Percentiles rank a stretch among this genome's conserved stretches.
These are phyloP conservation scores for Trichoderma virens DNA, from an alignment of 495 filamentous ascomycete genomes.

Conservation along the genomic window DNA sequence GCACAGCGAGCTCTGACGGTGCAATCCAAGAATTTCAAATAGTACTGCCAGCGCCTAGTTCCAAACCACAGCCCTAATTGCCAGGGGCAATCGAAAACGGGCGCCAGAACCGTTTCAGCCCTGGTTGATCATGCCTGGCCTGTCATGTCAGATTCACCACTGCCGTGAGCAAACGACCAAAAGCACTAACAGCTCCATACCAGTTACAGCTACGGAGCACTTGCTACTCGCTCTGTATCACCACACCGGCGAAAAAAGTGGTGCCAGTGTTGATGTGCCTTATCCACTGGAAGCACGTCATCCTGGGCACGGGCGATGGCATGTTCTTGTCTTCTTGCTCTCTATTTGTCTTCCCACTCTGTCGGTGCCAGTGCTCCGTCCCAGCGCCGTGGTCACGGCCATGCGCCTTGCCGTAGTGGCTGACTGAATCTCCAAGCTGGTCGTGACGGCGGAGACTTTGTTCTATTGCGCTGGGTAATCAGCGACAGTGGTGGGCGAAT, in stretches of 20 bases:
- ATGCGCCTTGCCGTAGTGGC: not conserved
- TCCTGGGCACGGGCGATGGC: not conserved
- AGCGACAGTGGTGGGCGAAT: not conserved
- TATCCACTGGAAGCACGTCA: conserved; percentile 1
- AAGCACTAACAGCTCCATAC: not conserved
- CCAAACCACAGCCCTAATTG: not conserved
- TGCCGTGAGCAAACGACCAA: not conserved
- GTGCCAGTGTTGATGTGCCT: not conserved
- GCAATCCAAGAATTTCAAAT: too few species aligned
- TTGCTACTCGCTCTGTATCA: not conserved
- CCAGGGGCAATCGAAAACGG: not conserved
- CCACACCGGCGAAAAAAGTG: not conserved
- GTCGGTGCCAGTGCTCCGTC: not conserved
- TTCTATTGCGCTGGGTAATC: not conserved
- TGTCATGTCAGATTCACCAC: not conserved
- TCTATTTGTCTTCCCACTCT: not conserved
- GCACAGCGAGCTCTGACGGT: too few species aligned
- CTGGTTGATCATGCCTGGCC: not conserved
- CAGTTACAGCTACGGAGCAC: too few species aligned
- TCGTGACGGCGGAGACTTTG: not conserved
- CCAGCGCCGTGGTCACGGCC: not conserved
- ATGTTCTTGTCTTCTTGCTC: not conserved
- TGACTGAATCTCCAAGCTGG: not conserved
- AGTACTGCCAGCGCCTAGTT: too few species aligned
- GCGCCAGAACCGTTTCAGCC: conserved; percentile 3